Percentiles rank a stretch among this genome's conserved stretches.
Conservation (phyloP, 495 filamentous ascomycete genomes). For the Neurospora sp. region DNA sequence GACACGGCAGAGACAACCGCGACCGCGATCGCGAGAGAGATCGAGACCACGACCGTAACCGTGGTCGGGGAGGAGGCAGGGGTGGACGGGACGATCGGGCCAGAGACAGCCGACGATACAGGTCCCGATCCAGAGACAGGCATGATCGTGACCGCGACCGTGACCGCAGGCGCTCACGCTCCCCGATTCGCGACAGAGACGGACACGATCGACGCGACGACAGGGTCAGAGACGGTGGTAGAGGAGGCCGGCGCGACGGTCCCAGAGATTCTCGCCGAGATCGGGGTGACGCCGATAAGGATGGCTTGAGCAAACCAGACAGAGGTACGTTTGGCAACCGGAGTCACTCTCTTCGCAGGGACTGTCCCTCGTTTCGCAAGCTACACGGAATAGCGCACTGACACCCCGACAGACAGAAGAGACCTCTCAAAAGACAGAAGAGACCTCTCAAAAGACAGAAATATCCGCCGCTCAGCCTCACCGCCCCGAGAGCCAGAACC, state of each 20-base stretch:
- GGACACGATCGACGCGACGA: conserved; percentile 18
- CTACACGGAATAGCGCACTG: not conserved
- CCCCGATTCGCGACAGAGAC: conserved; percentile 28
- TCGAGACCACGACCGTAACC: conserved; percentile 19
- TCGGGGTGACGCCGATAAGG: not conserved
- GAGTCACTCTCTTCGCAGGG: not conserved
- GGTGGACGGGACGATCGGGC: conserved; percentile 11
- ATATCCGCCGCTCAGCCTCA: not conserved
- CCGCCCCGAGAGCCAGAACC: conserved; percentile 19
- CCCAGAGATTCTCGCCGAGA: not conserved
- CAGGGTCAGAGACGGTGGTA: conserved; percentile 5
- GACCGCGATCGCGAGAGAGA: conserved; percentile 23
- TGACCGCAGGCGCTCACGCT: conserved; percentile 21
- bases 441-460: conserved; percentile 4
- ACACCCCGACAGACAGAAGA: conserved; percentile 22
- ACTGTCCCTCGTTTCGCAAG: not conserved
- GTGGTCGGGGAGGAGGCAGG: conserved; percentile 2
- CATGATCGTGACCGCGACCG: conserved; percentile 10
- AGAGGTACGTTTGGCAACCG: conserved; percentile 17
- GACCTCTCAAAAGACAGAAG: conserved; percentile 5
- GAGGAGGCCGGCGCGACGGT: conserved; percentile 3
- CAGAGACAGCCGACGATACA: conserved; percentile 22
- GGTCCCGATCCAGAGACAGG: conserved; percentile 31
- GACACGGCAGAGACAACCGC: conserved; percentile 18
- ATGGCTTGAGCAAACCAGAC: conserved; percentile 13